Conservation (phyloP, 257 asterid genomes). For the Nicotiana tomentosiformis region DNA sequence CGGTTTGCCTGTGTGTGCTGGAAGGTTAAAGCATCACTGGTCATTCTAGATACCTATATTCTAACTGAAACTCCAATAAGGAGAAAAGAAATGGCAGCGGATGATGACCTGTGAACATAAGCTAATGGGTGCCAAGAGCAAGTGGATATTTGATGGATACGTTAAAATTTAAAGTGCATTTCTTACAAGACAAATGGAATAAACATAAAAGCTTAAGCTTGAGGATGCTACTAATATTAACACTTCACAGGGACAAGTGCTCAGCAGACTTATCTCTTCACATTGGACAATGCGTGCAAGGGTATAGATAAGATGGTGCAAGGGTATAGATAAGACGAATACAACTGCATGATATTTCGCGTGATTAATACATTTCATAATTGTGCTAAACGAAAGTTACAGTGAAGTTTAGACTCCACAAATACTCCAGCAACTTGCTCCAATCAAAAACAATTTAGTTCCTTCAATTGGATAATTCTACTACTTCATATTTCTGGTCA, state of each 20-base stretch:
- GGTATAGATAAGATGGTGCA: too few relatives aligned
- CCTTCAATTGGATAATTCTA: neutral
- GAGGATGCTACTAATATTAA: neutral
- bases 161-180: too few relatives aligned
- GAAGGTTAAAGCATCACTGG: too few relatives aligned
- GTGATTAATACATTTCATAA: neutral
- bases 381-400: neutral
- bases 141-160: too few relatives aligned
- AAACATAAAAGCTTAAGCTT: too few relatives aligned
- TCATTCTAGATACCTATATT: too few relatives aligned
- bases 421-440: neutral
- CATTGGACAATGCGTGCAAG: neutral
- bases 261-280: neutral
- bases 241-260: neutral
- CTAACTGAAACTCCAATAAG: too few relatives aligned
- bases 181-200: too few relatives aligned
- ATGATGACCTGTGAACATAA: too few relatives aligned
- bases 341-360: neutral
- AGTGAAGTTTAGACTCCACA: neutral
- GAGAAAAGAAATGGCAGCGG: too few relatives aligned
- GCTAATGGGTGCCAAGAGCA: too few relatives aligned
- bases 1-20: neutral
- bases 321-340: too few relatives aligned
- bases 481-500: neutral
- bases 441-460: neutral